Evolutionary conservation across 148 eudicot genomes (phyloP).

Genomic region (Arbutus unedo): DNA sequence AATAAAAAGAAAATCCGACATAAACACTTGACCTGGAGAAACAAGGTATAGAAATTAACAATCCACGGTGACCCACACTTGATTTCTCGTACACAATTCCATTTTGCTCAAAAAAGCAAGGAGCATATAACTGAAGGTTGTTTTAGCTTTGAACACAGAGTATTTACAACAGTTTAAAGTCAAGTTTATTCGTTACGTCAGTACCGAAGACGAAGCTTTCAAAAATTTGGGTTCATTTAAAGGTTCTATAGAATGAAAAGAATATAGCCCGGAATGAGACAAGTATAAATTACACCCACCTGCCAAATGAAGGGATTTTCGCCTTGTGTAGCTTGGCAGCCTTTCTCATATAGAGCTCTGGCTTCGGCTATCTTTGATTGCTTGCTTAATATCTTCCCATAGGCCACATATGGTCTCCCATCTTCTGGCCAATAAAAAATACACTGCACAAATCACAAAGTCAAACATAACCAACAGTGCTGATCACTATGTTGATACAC

Average conservation of each 20-base stretch:
- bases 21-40: background rate
- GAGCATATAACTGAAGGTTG: background rate
- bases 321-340: slow-evolving; percentile 95
- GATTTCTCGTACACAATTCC: background rate
- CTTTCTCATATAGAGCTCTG: slow-evolving; percentile 81
- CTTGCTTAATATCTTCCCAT: slow-evolving; percentile 76
- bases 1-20: background rate
- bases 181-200: background rate
- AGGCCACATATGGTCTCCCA: slow-evolving; percentile 85
- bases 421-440: slow-evolving; percentile 92
- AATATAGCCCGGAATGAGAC: background rate
- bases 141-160: background rate
- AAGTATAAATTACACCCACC: slow-evolving; percentile 33
- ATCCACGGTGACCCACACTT: background rate
- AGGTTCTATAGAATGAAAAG: background rate
- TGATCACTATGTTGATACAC: slow-evolving; percentile 10
- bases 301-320: slow-evolving; percentile 97
- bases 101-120: slow-evolving; percentile 5
- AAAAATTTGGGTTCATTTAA: background rate
- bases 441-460: slow-evolving; percentile 46
- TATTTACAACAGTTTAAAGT: background rate
- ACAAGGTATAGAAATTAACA: background rate
- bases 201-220: background rate
- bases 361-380: slow-evolving; percentile 78
- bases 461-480: background rate